phyloP scores from a whole-genome alignment of 495 filamentous ascomycete species.

The Aspergillus carlsbadensis region DNA sequence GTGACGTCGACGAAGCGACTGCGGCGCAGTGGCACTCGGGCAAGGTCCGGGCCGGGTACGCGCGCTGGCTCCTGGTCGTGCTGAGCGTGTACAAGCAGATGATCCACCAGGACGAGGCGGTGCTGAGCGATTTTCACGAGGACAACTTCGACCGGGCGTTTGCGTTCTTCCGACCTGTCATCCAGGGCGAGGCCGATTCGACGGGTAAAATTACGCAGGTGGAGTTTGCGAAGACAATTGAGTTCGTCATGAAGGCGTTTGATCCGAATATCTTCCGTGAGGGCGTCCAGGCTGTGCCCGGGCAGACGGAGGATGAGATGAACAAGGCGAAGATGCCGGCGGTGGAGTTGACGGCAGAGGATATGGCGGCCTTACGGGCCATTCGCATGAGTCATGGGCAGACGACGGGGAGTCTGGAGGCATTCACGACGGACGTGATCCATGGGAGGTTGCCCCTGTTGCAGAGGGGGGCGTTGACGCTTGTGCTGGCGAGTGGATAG shows the following conservation, averaged over 20 bases:
- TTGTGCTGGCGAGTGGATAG: no score
- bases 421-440: background rate
- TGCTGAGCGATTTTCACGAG: slow-evolving; percentile 1
- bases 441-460: background rate
- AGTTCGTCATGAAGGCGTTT: no score
- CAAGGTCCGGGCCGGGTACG: background rate
- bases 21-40: background rate
- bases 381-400: no score
- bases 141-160: background rate
- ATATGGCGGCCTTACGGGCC: no score
- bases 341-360: no score
- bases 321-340: no score
- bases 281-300: no score
- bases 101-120: background rate
- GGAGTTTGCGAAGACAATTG: background rate
- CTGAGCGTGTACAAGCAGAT: background rate
- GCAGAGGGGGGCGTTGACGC: background rate
- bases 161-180: background rate
- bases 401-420: background rate
- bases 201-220: no score
- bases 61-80: background rate
- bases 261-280: no score
- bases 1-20: background rate
- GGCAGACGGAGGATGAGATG: no score
- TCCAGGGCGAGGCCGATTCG: no score